Base-by-base conservation (phyloP, 2,329 filamentous ascomycete species). In the Hortaea werneckii region DNA sequence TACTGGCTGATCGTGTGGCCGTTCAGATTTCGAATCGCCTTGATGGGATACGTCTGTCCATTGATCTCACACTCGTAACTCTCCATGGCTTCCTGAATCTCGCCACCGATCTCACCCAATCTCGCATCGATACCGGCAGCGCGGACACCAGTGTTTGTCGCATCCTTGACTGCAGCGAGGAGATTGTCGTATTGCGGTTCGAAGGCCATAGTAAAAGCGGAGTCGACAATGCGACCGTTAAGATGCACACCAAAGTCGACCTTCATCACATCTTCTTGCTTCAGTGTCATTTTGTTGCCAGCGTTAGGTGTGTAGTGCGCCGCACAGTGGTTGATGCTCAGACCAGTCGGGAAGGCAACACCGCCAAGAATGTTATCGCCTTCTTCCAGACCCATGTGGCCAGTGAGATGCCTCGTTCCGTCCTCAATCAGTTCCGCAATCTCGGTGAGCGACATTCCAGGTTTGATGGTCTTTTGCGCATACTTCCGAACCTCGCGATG, bases 221-320 rank as follows among this genome's bases (percentile, higher is more conserved):
- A 85, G 68, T 90, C 85, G 47, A 89, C 83, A 60, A 89, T 90
- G 54, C 80, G 76, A 4, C 85, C 85, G 58, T 84, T 85, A 58
- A 89, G 76, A 62, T 90, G 85, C 29, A 89, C 85, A 41, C 85
- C 85, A 58, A 88, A 85, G 58, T 90, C 85, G 6, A 89, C 80
- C 65, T 87, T 89, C 75, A 90, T 77, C 32, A 94, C 85, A 61
- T 94, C 85, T 50, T 79, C 76, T 59, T 84, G 72, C 48, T 92
- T 70, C 30, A 88, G 67, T 57, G 83, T 77, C 63, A 87, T 86
- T 65, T 80, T 82, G 59, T 75, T 68, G 1, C 75, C 73, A 1
- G 75, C 70, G 53, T 77, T 79, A 5, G 76, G 76, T 1, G 74
- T 77, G 55, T 68, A 79, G 59, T 79, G 76, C 5, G 76, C 76